Evolutionary conservation across 2,329 filamentous ascomycete species (phyloP), one percentile per base, ranked within the genome.

Genomic region (Alternaria incomplexa): DNA sequence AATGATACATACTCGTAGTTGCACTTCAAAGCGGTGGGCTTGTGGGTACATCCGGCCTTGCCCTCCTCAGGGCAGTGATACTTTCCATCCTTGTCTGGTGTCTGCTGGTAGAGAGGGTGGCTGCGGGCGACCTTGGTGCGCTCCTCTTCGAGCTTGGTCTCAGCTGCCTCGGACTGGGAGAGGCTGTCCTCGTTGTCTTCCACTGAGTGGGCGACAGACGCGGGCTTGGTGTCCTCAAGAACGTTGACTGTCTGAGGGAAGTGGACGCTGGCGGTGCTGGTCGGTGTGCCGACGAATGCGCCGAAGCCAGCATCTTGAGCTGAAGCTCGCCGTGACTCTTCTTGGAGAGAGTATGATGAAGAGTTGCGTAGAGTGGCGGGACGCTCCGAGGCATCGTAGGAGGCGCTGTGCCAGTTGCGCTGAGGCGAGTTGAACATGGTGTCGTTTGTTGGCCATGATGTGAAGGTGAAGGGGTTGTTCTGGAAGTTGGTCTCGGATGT

Each of bases 21-120:
- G 89, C 95, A 97, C 88, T 97, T 97, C 73, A 98, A 91, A 84
- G 96, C 96, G 77, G 96, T 96, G 44, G 94, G 89, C 83, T 92
- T 92, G 88, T 97, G 95, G 81, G 88, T 91, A 87, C 95, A 98
- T 76, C 89, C 85, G 54, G 87, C 83, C 61, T 85, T 83, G 72
- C 89, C 91, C 79, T 91, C 89, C 85, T 91, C 96, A 6, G 95
- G 95, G 85, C 95, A 98, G 83, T 97, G 93, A 83, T 96, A 98
- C 62, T 96, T 88, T 76, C 93, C 93, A 81, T 97, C 93, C 32
- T 85, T 79, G 44, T 86, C 81, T 10, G 90, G 87, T 50, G 83
- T 82, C 58, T 88, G 88, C 78, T 90, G 90, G 84, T 94, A 95
- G 12, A 93, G 83, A 20, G 85, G 86, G 78, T 94, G 90, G 77